Evolutionary conservation across 106 monocot species (phyloP), one percentile per base, ranked within the genome.

Genomic region (Posidonia australis): DNA sequence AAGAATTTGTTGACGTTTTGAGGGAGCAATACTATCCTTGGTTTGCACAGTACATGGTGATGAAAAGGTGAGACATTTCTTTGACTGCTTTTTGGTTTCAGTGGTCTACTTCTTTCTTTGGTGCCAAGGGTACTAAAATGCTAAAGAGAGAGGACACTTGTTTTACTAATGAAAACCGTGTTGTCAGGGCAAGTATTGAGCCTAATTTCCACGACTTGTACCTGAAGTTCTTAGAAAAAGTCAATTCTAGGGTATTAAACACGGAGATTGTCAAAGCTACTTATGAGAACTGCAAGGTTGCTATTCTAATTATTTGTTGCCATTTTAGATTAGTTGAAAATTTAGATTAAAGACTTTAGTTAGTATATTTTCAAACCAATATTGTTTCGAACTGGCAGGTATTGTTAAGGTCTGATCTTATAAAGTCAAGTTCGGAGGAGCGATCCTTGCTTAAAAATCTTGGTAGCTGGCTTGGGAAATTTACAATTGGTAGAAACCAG

Each of bases 271-370:
- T 98, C 48, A 90, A 98, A 79, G 84, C 96, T 54, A 90, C 90
- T 44, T 98, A 98, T 63, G 96, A 98, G 77, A 98, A 98, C 62
- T 98, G 96, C 90, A 98, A 98, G 96, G 96, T 98, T 44, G 3
- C 23, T 69, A 54, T 29, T 62, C 60, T 27, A 54, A 10, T 22
- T 19, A 54, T 54, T 1, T 51, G 9, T 5, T 1, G 19, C 49
- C 3, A 6, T 49, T 51, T 51, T 5, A 51, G 20, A 3, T 51
- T 51, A 51, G n/a, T n/a, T n/a, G n/a, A n/a, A n/a, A n/a, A n/a
- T n/a, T n/a, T n/a, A n/a, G n/a, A n/a, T 45, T 45, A 45, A 45
- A 10, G 44, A 45, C 13, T 45, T 13, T 16, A n/a, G 48, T 17
- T 13, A n/a, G n/a, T 49, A 13, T 32, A 43, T 47, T 69, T 29